Evolutionary conservation across 352 stramenopile genomes (phyloP).

Genomic region (Sclerospora graminicola): DNA sequence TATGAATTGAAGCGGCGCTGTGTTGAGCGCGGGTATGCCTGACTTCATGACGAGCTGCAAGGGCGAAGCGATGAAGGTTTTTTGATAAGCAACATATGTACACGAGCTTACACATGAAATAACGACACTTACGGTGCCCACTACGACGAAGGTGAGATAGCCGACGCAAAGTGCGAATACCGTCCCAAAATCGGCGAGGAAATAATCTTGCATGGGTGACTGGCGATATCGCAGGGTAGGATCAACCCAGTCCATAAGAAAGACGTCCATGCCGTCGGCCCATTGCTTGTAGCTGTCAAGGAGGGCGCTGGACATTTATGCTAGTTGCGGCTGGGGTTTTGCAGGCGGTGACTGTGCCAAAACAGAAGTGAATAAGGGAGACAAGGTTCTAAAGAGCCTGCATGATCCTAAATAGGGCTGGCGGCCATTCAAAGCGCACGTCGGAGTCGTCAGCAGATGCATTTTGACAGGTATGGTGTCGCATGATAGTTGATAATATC

Average conservation of each 20-base stretch:
- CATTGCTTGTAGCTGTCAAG: constrained; percentile 31
- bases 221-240: constrained; percentile 22
- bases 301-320: constrained; percentile 21
- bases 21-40: constrained; percentile 41
- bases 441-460: constrained; percentile 10
- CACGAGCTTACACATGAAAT: background rate
- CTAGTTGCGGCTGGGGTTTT: constrained; percentile 6
- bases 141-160: constrained; percentile 62
- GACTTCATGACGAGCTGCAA: constrained; percentile 44
- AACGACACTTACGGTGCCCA: constrained; percentile 19
- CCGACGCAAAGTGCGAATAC: constrained; percentile 39
- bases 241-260: constrained; percentile 30
- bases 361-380: constrained; percentile 17
- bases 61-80: background rate
- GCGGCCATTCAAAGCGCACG: constrained; percentile 24
- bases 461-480: constrained; percentile 3
- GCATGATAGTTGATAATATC: too few relatives aligned
- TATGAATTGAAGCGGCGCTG: constrained; percentile 78
- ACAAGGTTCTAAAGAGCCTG: constrained; percentile 10
- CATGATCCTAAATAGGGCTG: constrained; percentile 14
- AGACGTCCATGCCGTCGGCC: constrained; percentile 21
- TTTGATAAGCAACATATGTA: background rate
- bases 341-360: constrained; percentile 10
- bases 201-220: constrained; percentile 26
- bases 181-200: constrained; percentile 24